Conservation (phyloP, 1,284 basidiomycete genomes). For the Fomitiporia mediterranea region DNA sequence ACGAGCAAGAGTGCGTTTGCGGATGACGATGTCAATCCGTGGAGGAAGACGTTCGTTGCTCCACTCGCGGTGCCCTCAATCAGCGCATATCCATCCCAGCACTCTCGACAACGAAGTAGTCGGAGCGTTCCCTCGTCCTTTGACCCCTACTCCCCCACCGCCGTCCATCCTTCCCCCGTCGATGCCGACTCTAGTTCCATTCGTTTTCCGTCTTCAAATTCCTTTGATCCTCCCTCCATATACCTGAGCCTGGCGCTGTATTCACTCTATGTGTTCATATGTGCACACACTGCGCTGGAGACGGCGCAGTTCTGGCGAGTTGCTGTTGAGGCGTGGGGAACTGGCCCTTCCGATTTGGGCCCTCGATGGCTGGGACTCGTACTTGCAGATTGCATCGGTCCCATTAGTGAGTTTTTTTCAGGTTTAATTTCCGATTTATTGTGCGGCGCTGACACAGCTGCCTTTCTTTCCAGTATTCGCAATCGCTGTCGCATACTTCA, state of each 20-base stretch:
- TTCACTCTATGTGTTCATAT: constrained; percentile 4
- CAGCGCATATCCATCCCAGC: background rate
- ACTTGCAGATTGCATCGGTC: constrained; percentile 11
- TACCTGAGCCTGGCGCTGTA: background rate
- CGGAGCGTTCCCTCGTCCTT: background rate
- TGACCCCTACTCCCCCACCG: constrained; percentile 5
- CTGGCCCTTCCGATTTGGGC: background rate
- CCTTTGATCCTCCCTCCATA: background rate
- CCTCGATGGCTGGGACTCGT: constrained; percentile 9
- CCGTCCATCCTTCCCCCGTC: background rate
- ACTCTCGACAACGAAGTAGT: constrained; percentile 8
- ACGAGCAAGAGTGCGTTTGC: background rate
- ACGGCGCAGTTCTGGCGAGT: constrained; percentile 13
- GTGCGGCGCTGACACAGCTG: background rate
- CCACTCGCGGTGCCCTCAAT: constrained; percentile 9
- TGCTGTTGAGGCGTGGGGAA: background rate
- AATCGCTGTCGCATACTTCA: background rate
- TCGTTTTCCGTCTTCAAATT: background rate
- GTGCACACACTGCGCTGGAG: constrained; percentile 5
- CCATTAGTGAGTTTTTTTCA: constrained; percentile 11
- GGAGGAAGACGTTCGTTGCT: constrained; percentile 14
- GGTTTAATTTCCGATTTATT: background rate
- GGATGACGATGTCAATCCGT: constrained; percentile 16
- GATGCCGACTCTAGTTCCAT: background rate
- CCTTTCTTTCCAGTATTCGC: background rate